Conservation (phyloP, 1,139 yeast species). For the Taphrina sp. region DNA sequence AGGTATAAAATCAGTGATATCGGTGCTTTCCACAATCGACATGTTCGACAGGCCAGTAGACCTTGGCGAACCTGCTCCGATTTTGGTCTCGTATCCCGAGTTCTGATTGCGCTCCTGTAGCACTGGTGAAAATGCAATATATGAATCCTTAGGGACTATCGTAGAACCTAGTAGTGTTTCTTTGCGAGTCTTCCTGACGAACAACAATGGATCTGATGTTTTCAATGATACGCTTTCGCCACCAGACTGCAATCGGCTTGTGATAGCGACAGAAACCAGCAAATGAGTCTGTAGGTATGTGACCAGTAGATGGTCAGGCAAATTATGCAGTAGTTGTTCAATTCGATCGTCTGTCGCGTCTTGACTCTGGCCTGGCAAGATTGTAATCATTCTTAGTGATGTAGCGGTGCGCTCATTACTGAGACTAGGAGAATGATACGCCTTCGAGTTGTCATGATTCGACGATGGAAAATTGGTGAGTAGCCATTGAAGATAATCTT, state of each 20-base stretch:
- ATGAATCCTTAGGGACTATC: constrained; percentile 15
- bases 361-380: not conserved
- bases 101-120: not conserved
- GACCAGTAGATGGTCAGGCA: constrained; percentile 14
- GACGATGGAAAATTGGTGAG: not conserved
- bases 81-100: not conserved
- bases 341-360: not conserved
- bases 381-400: not conserved
- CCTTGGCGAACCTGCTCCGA: not conserved
- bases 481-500: constrained; percentile 10
- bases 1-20: too few relatives aligned
- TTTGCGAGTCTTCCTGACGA: constrained; percentile 15
- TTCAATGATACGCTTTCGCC: not conserved
- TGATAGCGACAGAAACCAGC: constrained; percentile 9
- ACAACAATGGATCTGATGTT: constrained; percentile 6
- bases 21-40: not conserved
- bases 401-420: not conserved
- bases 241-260: constrained; percentile 1
- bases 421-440: not conserved
- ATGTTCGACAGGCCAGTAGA: not conserved
- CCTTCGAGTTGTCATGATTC: not conserved
- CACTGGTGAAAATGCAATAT: constrained; percentile 13
- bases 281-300: constrained; percentile 19
- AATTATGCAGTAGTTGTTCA: not conserved
- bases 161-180: constrained; percentile 28